Conservation (phyloP, 768 basidiomycete genomes). For the Macrolepiota dolichaula region DNA sequence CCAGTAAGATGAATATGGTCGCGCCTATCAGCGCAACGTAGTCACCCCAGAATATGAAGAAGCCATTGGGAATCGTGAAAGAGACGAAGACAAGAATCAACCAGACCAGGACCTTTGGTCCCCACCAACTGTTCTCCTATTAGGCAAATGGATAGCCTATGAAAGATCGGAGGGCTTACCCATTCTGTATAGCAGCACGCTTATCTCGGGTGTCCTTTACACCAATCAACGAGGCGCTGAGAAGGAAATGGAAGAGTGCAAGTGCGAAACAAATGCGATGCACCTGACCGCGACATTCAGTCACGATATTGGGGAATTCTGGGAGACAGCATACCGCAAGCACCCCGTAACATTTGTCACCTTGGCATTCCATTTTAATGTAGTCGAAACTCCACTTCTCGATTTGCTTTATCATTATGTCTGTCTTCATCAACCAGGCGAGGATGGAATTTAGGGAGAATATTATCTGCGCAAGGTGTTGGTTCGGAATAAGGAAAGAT, state of each 20-base stretch:
- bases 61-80: slow-evolving; percentile 95
- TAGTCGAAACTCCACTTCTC: slow-evolving; percentile 95
- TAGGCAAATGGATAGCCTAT: background rate
- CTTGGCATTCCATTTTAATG: slow-evolving; percentile 95
- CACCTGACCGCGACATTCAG: slow-evolving; percentile 42
- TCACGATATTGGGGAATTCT: background rate
- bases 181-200: slow-evolving; percentile 95
- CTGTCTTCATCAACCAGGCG: slow-evolving; percentile 96
- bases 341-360: slow-evolving; percentile 93
- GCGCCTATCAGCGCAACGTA: slow-evolving; percentile 91
- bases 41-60: slow-evolving; percentile 99
- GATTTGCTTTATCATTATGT: slow-evolving; percentile 79
- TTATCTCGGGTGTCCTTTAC: slow-evolving; percentile 89
- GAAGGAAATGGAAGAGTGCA: slow-evolving; percentile 79
- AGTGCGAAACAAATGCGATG: slow-evolving; percentile 97
- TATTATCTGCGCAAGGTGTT: slow-evolving; percentile 65
- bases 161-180: slow-evolving; percentile 44
- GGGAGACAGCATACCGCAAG: slow-evolving; percentile 67
- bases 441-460: slow-evolving; percentile 94
- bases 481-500: too few relatives aligned
- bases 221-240: slow-evolving; percentile 78
- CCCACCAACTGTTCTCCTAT: slow-evolving; percentile 81
- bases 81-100: slow-evolving; percentile 73
- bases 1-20: slow-evolving; percentile 92
- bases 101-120: slow-evolving; percentile 92